phyloP scores from a whole-genome alignment of 2,329 filamentous ascomycete species.

The Claviceps sp. region DNA sequence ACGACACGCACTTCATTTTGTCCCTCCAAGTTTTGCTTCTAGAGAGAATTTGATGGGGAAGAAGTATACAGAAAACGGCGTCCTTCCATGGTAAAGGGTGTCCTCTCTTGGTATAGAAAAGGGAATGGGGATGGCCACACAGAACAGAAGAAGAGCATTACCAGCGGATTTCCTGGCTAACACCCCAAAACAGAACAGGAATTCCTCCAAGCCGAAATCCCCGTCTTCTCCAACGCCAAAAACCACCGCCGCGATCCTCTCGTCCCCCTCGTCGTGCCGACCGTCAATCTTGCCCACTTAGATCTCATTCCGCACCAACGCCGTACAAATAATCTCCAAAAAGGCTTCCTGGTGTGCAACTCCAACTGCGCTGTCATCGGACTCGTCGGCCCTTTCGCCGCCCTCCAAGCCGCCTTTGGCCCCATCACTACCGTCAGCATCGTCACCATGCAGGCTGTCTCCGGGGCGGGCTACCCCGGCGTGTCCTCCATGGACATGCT shows the following conservation, averaged over 20 bases:
- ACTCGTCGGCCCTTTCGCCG: slow-evolving; percentile 86
- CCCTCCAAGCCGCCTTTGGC: slow-evolving; percentile 75
- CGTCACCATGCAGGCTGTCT: slow-evolving; percentile 90
- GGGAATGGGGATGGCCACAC: no score
- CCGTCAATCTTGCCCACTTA: slow-evolving; percentile 82
- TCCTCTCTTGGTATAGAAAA: no score
- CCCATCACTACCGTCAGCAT: slow-evolving; percentile 63
- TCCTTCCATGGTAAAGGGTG: no score
- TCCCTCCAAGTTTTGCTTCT: no score
- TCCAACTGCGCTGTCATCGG: slow-evolving; percentile 97
- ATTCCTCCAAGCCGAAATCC: slow-evolving; percentile 76
- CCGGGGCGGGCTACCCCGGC: slow-evolving; percentile 80
- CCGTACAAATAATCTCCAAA: slow-evolving; percentile 54
- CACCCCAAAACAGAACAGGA: slow-evolving; percentile 55
- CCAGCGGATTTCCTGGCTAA: background rate
- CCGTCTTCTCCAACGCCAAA: slow-evolving; percentile 95
- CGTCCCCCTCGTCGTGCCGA: slow-evolving; percentile 87
- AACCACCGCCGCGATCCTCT: slow-evolving; percentile 87
- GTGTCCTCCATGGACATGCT: slow-evolving; percentile 91
- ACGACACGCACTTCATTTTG: no score
- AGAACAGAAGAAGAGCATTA: no score
- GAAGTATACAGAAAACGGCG: no score
- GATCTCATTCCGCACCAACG: slow-evolving; percentile 83
- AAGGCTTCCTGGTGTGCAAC: slow-evolving; percentile 93
- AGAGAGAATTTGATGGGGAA: no score